A percentile compares a stretch with the other conserved stretches of the same genome.
Conservation (phyloP, 2,329 filamentous ascomycete genomes). For the Cladophialophora psammophila region DNA sequence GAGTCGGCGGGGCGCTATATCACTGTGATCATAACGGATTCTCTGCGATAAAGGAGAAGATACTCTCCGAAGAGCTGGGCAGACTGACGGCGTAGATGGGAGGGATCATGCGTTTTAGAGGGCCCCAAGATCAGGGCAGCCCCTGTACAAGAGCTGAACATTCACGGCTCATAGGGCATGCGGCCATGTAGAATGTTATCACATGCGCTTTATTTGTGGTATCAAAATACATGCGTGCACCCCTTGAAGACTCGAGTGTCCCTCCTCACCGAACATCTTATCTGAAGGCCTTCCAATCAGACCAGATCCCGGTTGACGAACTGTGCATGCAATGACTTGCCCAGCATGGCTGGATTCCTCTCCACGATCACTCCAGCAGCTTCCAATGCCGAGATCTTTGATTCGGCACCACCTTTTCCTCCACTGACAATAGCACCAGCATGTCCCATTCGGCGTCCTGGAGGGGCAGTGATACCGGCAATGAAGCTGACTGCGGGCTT, state of each 20-base stretch:
- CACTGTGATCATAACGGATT: slow-evolving; percentile 61
- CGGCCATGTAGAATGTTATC: slow-evolving; percentile 30
- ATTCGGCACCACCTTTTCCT: slow-evolving; percentile 96
- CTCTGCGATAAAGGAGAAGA: neutral
- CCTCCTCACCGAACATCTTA: slow-evolving; percentile 7
- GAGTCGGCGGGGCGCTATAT: slow-evolving; percentile 82
- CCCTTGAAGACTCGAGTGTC: slow-evolving; percentile 2
- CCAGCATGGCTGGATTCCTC: slow-evolving; percentile 88
- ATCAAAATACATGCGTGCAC: slow-evolving; percentile 24
- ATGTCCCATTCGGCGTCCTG: slow-evolving; percentile 97
- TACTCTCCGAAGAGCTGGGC: slow-evolving; percentile 6
- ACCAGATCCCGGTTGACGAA: slow-evolving; percentile 96
- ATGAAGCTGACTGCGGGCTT: slow-evolving; percentile 99
- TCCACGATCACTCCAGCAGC: slow-evolving; percentile 94
- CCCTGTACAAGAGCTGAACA: neutral
- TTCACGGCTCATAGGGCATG: neutral
- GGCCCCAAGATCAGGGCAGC: neutral
- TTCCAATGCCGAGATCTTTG: slow-evolving; percentile 96
- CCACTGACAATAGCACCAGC: slow-evolving; percentile 97
- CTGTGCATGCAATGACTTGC: slow-evolving; percentile 92
- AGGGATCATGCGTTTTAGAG: neutral
- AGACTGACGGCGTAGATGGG: slow-evolving; percentile 10
- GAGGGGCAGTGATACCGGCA: slow-evolving; percentile 95
- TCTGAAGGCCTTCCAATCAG: slow-evolving; percentile 56
- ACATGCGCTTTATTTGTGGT: slow-evolving; percentile 22